A percentile compares a stretch with the other conserved stretches of the same genome.
phyloP scores from a whole-genome alignment of 805 yeast genomes.

The Brettanomyces bruxellensis region DNA sequence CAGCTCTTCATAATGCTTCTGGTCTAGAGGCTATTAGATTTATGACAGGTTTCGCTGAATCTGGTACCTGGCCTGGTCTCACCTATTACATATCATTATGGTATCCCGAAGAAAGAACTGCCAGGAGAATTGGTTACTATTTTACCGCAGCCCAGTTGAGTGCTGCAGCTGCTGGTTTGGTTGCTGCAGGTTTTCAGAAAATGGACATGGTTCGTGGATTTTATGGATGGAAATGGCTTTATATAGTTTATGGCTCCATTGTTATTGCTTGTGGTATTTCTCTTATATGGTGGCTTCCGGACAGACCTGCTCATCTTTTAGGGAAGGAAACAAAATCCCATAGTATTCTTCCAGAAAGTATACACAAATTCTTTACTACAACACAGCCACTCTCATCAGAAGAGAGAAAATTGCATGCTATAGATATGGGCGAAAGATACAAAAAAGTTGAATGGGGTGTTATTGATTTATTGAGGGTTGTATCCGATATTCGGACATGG shows the following conservation, averaged over 20 bases:
- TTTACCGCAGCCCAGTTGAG: constrained; percentile 90
- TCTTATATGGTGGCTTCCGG: constrained; percentile 81
- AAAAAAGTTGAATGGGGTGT: constrained; percentile 43
- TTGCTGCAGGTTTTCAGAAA: constrained; percentile 80
- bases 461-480: constrained; percentile 44
- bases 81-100: constrained; percentile 74
- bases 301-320: constrained; percentile 42
- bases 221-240: constrained; percentile 86
- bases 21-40: constrained; percentile 68
- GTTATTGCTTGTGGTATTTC: constrained; percentile 56
- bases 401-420: constrained; percentile 49
- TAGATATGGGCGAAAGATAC: constrained; percentile 51
- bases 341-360: constrained; percentile 9
- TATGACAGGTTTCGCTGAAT: constrained; percentile 67
- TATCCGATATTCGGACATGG: constrained; percentile 64
- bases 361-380: constrained; percentile 14
- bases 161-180: constrained; percentile 82
- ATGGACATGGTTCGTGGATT: constrained; percentile 65
- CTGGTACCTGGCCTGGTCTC: constrained; percentile 90
- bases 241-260: constrained; percentile 63
- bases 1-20: constrained; percentile 42
- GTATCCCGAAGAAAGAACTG: constrained; percentile 74
- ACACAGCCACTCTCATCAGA: constrained; percentile 40
- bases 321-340: neutral
- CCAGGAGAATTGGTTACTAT: constrained; percentile 77